A percentile compares a stretch with the other conserved stretches of the same genome.
These are phyloP conservation scores for Aurantiochytrium sp. DNA, from an alignment of 108 stramenopile species.

Conservation along the genomic window DNA sequence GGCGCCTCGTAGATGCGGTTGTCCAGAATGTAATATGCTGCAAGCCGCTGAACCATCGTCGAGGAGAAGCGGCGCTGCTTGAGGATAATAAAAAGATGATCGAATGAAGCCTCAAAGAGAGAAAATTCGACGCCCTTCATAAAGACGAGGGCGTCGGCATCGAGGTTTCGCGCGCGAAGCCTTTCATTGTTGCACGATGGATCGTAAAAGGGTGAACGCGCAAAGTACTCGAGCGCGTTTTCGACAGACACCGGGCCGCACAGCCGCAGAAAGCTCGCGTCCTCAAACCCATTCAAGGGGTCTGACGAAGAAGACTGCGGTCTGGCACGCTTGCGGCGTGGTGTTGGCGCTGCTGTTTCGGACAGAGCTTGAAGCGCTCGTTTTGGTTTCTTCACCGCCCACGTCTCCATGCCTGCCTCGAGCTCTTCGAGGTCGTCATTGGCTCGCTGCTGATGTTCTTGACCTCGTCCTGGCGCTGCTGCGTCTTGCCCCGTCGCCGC, in stretches of 20 bases:
- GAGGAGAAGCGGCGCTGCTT: neutral
- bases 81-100: neutral
- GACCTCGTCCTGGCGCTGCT: too few relatives aligned
- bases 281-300: neutral
- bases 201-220: neutral
- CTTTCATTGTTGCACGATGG: neutral
- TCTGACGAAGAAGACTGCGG: too few relatives aligned
- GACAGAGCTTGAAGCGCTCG: too few relatives aligned
- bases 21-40: neutral
- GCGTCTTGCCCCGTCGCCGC: too few relatives aligned
- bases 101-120: neutral
- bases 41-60: neutral
- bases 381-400: too few relatives aligned
- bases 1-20: conserved; percentile 6
- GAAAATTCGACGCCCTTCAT: neutral
- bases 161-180: conserved; percentile 23
- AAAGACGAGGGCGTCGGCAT: conserved; percentile 25
- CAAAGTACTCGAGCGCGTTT: conserved; percentile 14
- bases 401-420: too few relatives aligned
- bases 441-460: too few relatives aligned
- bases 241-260: neutral
- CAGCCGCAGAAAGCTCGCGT: neutral
- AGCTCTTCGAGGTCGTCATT: too few relatives aligned
- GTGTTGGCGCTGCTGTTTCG: too few relatives aligned
- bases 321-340: too few relatives aligned